Evolutionary conservation across 1,284 basidiomycete species (phyloP).

Genomic region (Sphaerobolus stellatus): DNA sequence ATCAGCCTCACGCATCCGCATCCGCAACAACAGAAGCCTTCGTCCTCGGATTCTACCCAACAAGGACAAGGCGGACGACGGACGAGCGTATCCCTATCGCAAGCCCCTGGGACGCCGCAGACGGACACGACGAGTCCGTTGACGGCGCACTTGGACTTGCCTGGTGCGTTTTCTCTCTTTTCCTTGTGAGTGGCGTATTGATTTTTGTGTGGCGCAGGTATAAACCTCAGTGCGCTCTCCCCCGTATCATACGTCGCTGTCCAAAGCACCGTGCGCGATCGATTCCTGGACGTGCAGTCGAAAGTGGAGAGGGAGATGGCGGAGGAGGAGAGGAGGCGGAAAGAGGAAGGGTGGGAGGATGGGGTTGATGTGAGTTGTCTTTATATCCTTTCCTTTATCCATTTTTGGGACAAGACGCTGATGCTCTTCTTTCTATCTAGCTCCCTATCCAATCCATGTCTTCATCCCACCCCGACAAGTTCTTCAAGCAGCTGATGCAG

Average conservation of each 20-base stretch:
- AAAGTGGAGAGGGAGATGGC: slow-evolving; percentile 21
- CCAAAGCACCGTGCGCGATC: slow-evolving; percentile 13
- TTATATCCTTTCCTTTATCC: too few relatives aligned
- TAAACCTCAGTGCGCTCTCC: too few relatives aligned
- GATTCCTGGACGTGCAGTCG: slow-evolving; percentile 13
- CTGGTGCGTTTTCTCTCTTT: slow-evolving; percentile 44
- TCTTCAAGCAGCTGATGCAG: slow-evolving; percentile 34
- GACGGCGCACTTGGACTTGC: slow-evolving; percentile 45
- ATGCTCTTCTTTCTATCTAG: slow-evolving; percentile 27
- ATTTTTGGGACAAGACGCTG: neutral
- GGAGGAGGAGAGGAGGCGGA: slow-evolving; percentile 31
- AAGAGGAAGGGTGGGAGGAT: slow-evolving; percentile 30
- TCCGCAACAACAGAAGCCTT: too few relatives aligned
- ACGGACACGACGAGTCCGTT: too few relatives aligned
- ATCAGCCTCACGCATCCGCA: too few relatives aligned
- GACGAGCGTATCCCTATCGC: too few relatives aligned
- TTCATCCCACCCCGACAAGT: slow-evolving; percentile 49
- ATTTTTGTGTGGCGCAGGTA: slow-evolving; percentile 50
- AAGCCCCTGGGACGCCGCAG: too few relatives aligned
- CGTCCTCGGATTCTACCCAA: too few relatives aligned
- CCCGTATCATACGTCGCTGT: too few relatives aligned
- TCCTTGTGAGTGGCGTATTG: slow-evolving; percentile 41
- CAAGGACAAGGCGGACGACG: too few relatives aligned
- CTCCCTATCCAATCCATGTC: slow-evolving; percentile 51
- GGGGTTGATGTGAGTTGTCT: slow-evolving; percentile 19